A percentile compares a stretch with the other conserved stretches of the same genome.
These are phyloP conservation scores for Closterium sp. DNA, from an alignment of 139 green algal genomes.

Conservation along the genomic window DNA sequence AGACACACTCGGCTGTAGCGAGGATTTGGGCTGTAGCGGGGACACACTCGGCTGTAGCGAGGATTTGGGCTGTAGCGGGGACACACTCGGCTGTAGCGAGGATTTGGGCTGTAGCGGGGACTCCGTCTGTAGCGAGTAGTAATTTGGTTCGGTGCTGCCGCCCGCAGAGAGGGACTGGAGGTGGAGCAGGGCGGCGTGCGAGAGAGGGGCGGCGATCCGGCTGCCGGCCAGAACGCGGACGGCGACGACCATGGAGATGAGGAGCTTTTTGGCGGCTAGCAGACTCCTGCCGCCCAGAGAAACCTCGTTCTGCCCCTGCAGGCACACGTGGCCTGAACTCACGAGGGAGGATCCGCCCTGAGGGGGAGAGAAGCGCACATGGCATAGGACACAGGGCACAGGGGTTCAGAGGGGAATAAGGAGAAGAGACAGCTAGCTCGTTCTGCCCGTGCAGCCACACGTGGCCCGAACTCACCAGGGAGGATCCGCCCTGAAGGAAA, in stretches of 20 bases:
- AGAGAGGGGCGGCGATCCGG: background rate
- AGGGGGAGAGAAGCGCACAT: background rate
- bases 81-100: too few relatives aligned
- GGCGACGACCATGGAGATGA: background rate
- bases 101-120: too few relatives aligned
- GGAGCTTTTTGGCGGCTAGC: background rate
- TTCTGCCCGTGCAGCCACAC: too few relatives aligned
- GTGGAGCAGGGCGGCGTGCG: background rate
- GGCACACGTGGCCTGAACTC: background rate
- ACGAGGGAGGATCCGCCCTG: background rate
- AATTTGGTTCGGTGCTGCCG: background rate
- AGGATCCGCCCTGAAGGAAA: background rate
- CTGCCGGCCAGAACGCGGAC: background rate
- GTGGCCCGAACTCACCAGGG: too few relatives aligned
- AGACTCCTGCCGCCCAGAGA: background rate
- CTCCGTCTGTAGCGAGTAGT: too few relatives aligned
- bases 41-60: too few relatives aligned
- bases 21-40: too few relatives aligned
- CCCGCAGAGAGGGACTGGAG: background rate
- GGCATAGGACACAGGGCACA: background rate
- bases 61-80: background rate
- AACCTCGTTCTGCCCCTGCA: background rate
- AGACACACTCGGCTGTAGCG: too few relatives aligned
- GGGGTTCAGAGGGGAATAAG: too few relatives aligned
- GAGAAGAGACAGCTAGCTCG: too few relatives aligned